A percentile compares a stretch with the other conserved stretches of the same genome.
Conservation (phyloP, 495 filamentous ascomycete species). For the Alectoria sarmentosa region DNA sequence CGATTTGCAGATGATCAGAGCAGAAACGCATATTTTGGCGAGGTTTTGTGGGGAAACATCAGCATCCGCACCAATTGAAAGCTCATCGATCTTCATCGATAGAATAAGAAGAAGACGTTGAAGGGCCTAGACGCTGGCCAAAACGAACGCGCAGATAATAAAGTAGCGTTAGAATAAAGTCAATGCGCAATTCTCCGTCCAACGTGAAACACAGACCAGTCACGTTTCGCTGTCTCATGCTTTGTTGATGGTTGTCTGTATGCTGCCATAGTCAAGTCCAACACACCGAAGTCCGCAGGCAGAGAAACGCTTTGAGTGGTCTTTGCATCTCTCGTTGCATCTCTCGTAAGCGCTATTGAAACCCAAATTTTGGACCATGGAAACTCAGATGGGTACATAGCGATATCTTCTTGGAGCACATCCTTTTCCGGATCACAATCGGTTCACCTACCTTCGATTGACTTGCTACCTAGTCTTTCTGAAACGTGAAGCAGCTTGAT, state of each 20-base stretch:
- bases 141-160: not conserved
- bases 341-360: conserved; percentile 1
- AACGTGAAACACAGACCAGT: not conserved
- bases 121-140: not conserved
- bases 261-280: not conserved
- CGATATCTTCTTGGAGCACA: not conserved
- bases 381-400: not conserved
- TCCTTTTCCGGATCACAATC: not conserved
- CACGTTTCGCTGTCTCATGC: not conserved
- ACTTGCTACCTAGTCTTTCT: not conserved
- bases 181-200: not conserved
- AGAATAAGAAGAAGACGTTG: not conserved
- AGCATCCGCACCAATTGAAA: not conserved
- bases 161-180: not conserved
- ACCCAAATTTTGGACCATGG: not conserved
- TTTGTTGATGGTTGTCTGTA: not conserved
- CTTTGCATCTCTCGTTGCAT: not conserved
- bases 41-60: not conserved
- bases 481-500: not conserved
- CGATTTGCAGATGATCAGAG: not conserved
- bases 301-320: not conserved
- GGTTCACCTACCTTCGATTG: not conserved
- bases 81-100: not conserved
- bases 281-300: not conserved
- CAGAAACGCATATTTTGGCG: not conserved